phyloP scores from a whole-genome alignment of 1,284 basidiomycete genomes.

The Tilletiaria anomala region DNA sequence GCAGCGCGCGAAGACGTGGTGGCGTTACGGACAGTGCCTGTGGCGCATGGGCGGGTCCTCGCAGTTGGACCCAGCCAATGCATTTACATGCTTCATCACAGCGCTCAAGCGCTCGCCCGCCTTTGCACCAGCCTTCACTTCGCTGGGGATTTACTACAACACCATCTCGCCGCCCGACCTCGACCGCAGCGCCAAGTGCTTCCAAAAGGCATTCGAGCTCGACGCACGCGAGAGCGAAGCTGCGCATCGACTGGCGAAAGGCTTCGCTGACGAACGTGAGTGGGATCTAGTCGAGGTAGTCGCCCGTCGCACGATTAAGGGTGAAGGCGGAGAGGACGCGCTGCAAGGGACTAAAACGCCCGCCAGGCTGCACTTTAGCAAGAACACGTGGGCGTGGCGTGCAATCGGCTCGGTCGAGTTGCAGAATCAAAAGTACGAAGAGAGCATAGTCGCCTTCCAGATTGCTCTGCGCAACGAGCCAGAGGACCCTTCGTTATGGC shows the following conservation, averaged over 20 bases:
- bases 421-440: slow-evolving; percentile 55
- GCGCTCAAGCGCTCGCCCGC: slow-evolving; percentile 61
- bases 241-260: slow-evolving; percentile 65
- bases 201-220: slow-evolving; percentile 95
- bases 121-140: slow-evolving; percentile 83
- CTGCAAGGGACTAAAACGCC: slow-evolving; percentile 1
- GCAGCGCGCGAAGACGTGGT: slow-evolving; percentile 59
- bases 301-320: slow-evolving; percentile 76
- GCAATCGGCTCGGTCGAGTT: slow-evolving; percentile 84
- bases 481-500: slow-evolving; percentile 66
- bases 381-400: slow-evolving; percentile 93
- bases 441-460: slow-evolving; percentile 76
- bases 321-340: slow-evolving; percentile 40
- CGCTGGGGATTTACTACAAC: slow-evolving; percentile 74
- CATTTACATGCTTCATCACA: slow-evolving; percentile 56
- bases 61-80: slow-evolving; percentile 9
- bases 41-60: slow-evolving; percentile 44
- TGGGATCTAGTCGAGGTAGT: slow-evolving; percentile 94
- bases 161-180: slow-evolving; percentile 59
- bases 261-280: slow-evolving; percentile 80
- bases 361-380: slow-evolving; percentile 43
- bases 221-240: slow-evolving; percentile 77
- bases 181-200: slow-evolving; percentile 79
- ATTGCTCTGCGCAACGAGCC: slow-evolving; percentile 67
- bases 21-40: slow-evolving; percentile 63